Percentiles rank a stretch among this genome's conserved stretches.
These are phyloP conservation scores for Vitellaria paradoxa DNA, from an alignment of 179 eudicot genomes.

Conservation along the genomic window DNA sequence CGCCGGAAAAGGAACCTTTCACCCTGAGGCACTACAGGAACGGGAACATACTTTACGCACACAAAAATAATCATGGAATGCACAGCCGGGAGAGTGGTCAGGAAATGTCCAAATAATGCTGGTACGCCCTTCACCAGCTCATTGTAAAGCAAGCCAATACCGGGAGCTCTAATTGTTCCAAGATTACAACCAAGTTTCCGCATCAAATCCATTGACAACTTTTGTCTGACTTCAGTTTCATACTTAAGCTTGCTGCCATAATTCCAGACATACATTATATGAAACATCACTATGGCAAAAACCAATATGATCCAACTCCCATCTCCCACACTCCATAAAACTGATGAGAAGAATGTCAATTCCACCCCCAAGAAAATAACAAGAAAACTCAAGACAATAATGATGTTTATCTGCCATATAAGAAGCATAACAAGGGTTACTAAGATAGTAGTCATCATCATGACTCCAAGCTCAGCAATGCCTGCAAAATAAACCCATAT, in stretches of 20 bases:
- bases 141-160: constrained; percentile 92
- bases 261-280: constrained; percentile 91
- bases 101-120: constrained; percentile 91
- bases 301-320: constrained; percentile 97
- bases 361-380: constrained; percentile 83
- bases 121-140: constrained; percentile 95
- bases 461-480: constrained; percentile 94
- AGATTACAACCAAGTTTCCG: constrained; percentile 83
- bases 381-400: constrained; percentile 62
- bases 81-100: constrained; percentile 91
- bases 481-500: constrained; percentile 49
- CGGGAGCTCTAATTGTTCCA: constrained; percentile 96
- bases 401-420: constrained; percentile 93
- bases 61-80: constrained; percentile 98
- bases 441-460: constrained; percentile 94
- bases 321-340: constrained; percentile 75
- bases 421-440: constrained; percentile 97
- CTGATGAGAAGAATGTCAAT: constrained; percentile 84
- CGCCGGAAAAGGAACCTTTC: constrained; percentile 95
- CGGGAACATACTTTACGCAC: constrained; percentile 94
- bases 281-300: constrained; percentile 68
- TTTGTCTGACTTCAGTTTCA: constrained; percentile 89
- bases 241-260: constrained; percentile 93
- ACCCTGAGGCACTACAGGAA: constrained; percentile 81
- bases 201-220: constrained; percentile 85